These are phyloP conservation scores for Simmondsia chinensis DNA, from an alignment of 148 eudicot species.

Conservation along the genomic window DNA sequence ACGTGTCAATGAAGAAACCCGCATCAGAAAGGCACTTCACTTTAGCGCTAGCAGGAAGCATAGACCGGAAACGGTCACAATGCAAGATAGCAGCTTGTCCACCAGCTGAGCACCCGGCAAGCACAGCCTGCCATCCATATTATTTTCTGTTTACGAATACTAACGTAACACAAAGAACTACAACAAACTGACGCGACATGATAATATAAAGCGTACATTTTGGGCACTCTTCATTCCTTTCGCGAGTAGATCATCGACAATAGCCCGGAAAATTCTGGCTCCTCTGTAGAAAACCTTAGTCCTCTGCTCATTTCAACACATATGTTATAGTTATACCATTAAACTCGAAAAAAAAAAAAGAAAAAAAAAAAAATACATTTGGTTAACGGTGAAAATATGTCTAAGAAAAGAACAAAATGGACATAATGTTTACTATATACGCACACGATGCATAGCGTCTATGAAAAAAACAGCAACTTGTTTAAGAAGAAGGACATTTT, in stretches of 20 bases:
- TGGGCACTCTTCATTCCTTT: slow-evolving; percentile 83
- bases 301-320: slow-evolving; percentile 27
- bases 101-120: slow-evolving; percentile 94
- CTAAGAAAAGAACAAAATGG: too few species aligned
- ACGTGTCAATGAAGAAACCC: slow-evolving; percentile 81
- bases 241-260: slow-evolving; percentile 68
- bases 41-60: slow-evolving; percentile 50
- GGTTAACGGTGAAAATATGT: too few species aligned
- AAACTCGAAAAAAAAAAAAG: too few species aligned
- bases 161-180: background rate
- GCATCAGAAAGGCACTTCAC: slow-evolving; percentile 95
- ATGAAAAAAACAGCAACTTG: too few species aligned
- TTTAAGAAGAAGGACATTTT: too few species aligned
- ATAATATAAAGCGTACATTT: slow-evolving; percentile 27
- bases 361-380: background rate
- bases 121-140: slow-evolving; percentile 37
- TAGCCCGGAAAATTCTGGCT: slow-evolving; percentile 58
- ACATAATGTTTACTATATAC: too few species aligned
- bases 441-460: too few species aligned
- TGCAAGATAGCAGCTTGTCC: slow-evolving; percentile 76
- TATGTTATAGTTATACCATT: too few species aligned
- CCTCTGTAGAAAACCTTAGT: slow-evolving; percentile 81
- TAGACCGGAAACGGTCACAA: slow-evolving; percentile 73
- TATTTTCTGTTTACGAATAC: background rate
- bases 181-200: background rate